Conservation (phyloP, 257 asterid species). For the Marsdenia floribunda region DNA sequence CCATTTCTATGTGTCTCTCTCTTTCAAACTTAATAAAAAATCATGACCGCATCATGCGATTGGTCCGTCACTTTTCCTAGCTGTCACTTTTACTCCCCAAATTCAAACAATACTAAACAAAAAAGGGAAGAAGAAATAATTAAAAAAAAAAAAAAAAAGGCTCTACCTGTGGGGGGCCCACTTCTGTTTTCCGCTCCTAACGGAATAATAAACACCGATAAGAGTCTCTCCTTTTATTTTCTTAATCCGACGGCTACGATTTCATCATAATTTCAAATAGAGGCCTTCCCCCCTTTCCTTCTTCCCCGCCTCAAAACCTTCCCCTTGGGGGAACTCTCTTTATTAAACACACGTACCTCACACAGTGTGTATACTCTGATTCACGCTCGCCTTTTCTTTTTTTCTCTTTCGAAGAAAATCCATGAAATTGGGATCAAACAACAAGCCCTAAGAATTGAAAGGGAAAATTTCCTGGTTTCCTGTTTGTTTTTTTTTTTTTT, state of each 20-base stretch:
- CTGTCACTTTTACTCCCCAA: constrained; percentile 3
- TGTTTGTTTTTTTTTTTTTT: neutral
- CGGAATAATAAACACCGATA: constrained; percentile 38
- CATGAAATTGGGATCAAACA: constrained; percentile 1
- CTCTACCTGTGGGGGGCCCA: constrained; percentile 37
- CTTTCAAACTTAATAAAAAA: neutral
- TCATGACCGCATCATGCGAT: neutral
- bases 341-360: constrained; percentile 9
- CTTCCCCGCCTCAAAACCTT: constrained; percentile 56
- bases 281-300: neutral
- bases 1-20: no score
- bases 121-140: neutral
- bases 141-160: no score
- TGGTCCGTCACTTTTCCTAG: constrained; percentile 16
- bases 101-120: constrained; percentile 17
- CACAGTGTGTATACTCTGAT: neutral
- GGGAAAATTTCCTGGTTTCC: neutral
- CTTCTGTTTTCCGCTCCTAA: constrained; percentile 58
- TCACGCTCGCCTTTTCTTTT: neutral
- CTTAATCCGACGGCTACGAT: constrained; percentile 48
- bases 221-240: neutral
- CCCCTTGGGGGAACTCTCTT: neutral
- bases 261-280: constrained; percentile 36
- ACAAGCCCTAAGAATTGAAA: neutral
- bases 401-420: neutral